Conservation (phyloP, 805 yeast genomes). For the Pichia paraexigua region DNA sequence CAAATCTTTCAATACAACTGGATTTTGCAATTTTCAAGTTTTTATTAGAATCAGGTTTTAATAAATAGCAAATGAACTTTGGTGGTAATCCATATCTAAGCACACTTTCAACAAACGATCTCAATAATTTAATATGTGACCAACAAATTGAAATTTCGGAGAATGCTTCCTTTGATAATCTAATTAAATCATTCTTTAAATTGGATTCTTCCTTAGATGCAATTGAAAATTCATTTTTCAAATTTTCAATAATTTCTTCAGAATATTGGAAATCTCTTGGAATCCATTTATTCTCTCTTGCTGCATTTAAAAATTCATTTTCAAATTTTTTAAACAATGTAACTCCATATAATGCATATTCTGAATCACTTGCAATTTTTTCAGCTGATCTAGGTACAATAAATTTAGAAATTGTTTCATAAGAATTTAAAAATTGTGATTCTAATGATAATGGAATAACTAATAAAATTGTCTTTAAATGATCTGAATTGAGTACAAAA, state of each 20-base stretch:
- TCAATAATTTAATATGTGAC: conserved; percentile 83
- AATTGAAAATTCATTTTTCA: conserved; percentile 71
- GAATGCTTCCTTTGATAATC: conserved; percentile 85
- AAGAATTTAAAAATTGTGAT: conserved; percentile 53
- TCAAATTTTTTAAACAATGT: conserved; percentile 79
- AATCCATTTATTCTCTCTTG: conserved; percentile 81
- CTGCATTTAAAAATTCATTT: conserved; percentile 56
- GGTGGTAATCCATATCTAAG: conserved; percentile 97
- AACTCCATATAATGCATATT: conserved; percentile 64
- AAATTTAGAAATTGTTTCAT: conserved; percentile 71
- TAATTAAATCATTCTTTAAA: conserved; percentile 65
- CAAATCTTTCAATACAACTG: conserved; percentile 67
- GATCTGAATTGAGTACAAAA: conserved; percentile 79
- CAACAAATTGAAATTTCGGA: conserved; percentile 77
- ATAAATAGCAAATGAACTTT: conserved; percentile 52
- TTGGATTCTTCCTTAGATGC: conserved; percentile 70
- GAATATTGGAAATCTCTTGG: conserved; percentile 90
- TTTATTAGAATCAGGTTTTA: conserved; percentile 33
- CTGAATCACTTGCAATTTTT: conserved; percentile 62
- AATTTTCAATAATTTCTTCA: conserved; percentile 60
- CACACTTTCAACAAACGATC: conserved; percentile 87
- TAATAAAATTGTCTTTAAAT: conserved; percentile 73
- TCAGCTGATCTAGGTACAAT: conserved; percentile 90
- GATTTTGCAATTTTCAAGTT: conserved; percentile 50
- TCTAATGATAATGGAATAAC: conserved; percentile 73